A percentile compares a stretch with the other conserved stretches of the same genome.
These are phyloP conservation scores for Spathaspora arborariae DNA, from an alignment of 805 yeast genomes.

Conservation along the genomic window DNA sequence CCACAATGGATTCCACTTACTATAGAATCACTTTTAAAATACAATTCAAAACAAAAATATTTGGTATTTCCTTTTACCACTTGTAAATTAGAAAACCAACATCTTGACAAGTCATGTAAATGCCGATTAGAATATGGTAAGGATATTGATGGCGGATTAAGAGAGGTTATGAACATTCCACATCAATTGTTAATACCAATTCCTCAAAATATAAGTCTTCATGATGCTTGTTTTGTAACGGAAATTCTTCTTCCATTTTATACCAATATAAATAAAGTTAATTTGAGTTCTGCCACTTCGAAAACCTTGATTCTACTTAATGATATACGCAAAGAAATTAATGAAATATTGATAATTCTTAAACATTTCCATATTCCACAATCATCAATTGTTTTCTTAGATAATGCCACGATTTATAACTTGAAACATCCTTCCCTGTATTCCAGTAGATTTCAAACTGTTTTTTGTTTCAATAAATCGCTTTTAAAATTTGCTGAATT, in stretches of 20 bases:
- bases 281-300: background rate
- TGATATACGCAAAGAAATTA: conserved; percentile 26
- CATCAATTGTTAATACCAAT: conserved; percentile 21
- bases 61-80: conserved; percentile 32
- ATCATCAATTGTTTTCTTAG: conserved; percentile 13
- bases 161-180: conserved; percentile 32
- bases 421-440: conserved; percentile 2
- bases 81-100: conserved; percentile 23
- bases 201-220: conserved; percentile 29
- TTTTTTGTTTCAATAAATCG: conserved; percentile 14
- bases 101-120: conserved; percentile 13
- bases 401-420: conserved; percentile 6
- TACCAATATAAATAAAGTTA: conserved; percentile 4
- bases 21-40: background rate
- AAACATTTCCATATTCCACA: conserved; percentile 21
- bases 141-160: conserved; percentile 38
- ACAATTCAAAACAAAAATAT: conserved; percentile 11
- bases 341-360: conserved; percentile 34
- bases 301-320: conserved; percentile 27
- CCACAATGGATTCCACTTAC: conserved; percentile 11
- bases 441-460: conserved; percentile 5
- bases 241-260: conserved; percentile 36
- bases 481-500: conserved; percentile 18
- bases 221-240: conserved; percentile 31
- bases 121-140: conserved; percentile 25